Evolutionary conservation across 352 stramenopile genomes (phyloP).

Genomic region (Globisporangium lucens): DNA sequence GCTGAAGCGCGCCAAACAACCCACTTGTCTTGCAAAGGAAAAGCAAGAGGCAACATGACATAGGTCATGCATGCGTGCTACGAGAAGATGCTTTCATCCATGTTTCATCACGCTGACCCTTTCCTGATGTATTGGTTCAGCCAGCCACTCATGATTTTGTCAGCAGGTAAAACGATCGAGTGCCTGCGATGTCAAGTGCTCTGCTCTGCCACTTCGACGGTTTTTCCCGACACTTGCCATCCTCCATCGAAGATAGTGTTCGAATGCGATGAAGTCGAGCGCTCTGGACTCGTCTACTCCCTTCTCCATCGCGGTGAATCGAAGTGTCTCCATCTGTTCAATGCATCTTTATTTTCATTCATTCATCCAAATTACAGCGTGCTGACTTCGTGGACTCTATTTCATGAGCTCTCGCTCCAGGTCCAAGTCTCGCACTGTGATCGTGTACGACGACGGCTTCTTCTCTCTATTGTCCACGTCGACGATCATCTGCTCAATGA

Average conservation of each 20-base stretch:
- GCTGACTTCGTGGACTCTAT: constrained; percentile 8
- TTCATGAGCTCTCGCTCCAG: constrained; percentile 81
- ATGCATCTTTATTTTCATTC: neutral
- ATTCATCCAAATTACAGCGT: neutral
- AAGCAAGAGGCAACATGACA: neutral
- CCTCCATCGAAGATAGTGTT: too few species aligned
- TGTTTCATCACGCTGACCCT: too few species aligned
- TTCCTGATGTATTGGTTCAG: too few species aligned
- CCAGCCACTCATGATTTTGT: too few species aligned
- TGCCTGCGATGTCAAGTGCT: too few species aligned
- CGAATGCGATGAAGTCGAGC: too few species aligned
- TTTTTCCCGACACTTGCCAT: too few species aligned
- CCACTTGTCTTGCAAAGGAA: neutral
- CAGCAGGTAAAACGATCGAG: too few species aligned
- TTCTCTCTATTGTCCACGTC: constrained; percentile 26
- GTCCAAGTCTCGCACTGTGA: constrained; percentile 79
- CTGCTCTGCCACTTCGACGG: too few species aligned
- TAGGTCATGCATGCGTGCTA: neutral
- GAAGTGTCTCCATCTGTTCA: neutral
- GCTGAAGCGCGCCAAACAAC: neutral
- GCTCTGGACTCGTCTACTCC: too few species aligned
- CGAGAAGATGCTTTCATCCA: neutral
- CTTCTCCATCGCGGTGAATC: neutral
- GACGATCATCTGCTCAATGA: constrained; percentile 70
- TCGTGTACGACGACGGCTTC: constrained; percentile 29